Conservation (phyloP, 345 rosid genomes). For the Camelina laxa region DNA sequence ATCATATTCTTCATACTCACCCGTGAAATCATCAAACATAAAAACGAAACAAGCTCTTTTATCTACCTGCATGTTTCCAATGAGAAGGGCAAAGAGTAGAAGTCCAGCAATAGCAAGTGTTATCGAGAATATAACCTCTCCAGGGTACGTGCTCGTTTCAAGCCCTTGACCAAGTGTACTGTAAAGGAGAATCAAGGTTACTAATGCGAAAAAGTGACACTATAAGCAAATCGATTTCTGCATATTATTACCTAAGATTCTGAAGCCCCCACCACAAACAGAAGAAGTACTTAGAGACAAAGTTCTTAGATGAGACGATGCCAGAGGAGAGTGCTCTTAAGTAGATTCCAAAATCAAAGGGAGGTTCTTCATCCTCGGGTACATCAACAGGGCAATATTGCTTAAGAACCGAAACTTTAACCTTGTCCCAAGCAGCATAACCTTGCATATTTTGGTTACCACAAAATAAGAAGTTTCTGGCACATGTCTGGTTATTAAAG, state of each 20-base stretch:
- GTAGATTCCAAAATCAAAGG: constrained; percentile 87
- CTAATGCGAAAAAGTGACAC: not conserved
- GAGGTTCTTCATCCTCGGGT: constrained; percentile 48
- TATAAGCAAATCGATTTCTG: not conserved
- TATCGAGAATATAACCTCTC: constrained; percentile 87
- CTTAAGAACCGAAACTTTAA: constrained; percentile 43
- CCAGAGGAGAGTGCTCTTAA: constrained; percentile 67
- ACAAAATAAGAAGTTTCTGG: constrained; percentile 66
- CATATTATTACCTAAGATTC: constrained; percentile 71
- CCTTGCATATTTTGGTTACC: constrained; percentile 61
- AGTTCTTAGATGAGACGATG: constrained; percentile 68
- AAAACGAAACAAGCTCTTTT: constrained; percentile 1
- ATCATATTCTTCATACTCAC: constrained; percentile 21
- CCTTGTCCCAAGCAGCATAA: constrained; percentile 55
- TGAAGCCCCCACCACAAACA: constrained; percentile 99
- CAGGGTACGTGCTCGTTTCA: constrained; percentile 87
- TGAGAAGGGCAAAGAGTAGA: constrained; percentile 91
- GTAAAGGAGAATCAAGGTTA: constrained; percentile 1
- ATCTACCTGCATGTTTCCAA: constrained; percentile 98
- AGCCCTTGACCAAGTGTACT: constrained; percentile 99
- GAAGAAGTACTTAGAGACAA: constrained; percentile 76
- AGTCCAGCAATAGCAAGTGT: constrained; percentile 88
- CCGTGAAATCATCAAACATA: not conserved
- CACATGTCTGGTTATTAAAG: constrained; percentile 36
- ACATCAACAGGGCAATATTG: constrained; percentile 45